Evolutionary conservation across 2,329 filamentous ascomycete genomes (phyloP).

Genomic region (Aureobasidium sp.): DNA sequence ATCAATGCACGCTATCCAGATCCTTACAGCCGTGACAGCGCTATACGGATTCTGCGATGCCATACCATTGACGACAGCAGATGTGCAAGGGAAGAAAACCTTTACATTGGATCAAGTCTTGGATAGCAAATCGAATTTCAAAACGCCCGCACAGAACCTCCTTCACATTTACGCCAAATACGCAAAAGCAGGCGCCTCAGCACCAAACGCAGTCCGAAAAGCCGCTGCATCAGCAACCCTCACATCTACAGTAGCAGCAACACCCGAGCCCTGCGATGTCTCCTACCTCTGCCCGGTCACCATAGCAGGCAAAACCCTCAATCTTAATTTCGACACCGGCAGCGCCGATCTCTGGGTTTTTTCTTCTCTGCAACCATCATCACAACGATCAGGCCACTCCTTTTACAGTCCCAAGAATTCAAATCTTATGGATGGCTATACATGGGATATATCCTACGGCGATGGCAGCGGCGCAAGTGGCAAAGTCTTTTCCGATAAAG

Average conservation of each 20-base stretch:
- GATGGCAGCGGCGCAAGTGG: slow-evolving; percentile 60
- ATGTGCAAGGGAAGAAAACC: background rate
- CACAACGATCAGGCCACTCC: slow-evolving; percentile 47
- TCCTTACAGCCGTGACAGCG: background rate
- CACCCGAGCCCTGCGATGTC: background rate
- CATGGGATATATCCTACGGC: slow-evolving; percentile 58
- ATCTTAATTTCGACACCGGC: slow-evolving; percentile 66
- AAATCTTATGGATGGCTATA: slow-evolving; percentile 42
- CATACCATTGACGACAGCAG: background rate
- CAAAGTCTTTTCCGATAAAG: slow-evolving; percentile 59
- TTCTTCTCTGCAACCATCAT: slow-evolving; percentile 49
- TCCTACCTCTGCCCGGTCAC: slow-evolving; percentile 48
- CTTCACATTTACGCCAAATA: slow-evolving; percentile 1
- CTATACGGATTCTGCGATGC: background rate
- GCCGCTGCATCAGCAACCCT: background rate
- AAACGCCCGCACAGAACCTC: background rate
- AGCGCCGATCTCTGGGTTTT: slow-evolving; percentile 65
- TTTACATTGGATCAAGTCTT: background rate
- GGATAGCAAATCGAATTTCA: background rate
- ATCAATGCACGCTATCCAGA: background rate
- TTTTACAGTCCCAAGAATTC: slow-evolving; percentile 49
- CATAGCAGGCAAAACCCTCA: slow-evolving; percentile 56
- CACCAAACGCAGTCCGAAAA: background rate
- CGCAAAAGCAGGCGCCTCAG: slow-evolving; percentile 3
- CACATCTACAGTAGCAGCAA: background rate